phyloP scores from a whole-genome alignment of 371 early-diverging fungal genomes.

The Dichotomocladium elegans region DNA sequence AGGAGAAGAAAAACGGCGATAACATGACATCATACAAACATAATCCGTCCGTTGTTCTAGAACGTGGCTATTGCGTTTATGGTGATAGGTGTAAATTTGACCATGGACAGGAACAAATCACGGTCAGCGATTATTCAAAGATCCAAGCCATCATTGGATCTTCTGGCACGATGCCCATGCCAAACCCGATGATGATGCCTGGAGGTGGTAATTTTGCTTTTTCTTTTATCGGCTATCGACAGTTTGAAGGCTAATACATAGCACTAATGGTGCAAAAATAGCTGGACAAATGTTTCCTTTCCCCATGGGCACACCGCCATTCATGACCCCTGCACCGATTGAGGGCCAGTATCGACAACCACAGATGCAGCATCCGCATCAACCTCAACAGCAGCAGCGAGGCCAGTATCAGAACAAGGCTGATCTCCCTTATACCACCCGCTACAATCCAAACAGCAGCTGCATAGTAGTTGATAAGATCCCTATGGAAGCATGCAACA shows the following conservation, averaged over 20 bases:
- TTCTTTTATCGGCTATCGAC: too few species aligned
- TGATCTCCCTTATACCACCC: conserved; percentile 16
- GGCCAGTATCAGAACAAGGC: neutral
- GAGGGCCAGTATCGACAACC: neutral
- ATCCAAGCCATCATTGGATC: conserved; percentile 1
- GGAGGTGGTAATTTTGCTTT: neutral
- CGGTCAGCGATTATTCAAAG: conserved; percentile 48
- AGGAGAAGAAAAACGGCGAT: neutral
- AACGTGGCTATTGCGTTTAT: conserved; percentile 76
- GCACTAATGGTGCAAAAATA: too few species aligned
- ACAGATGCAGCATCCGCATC: neutral
- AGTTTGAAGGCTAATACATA: too few species aligned
- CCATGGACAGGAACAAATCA: conserved; percentile 73
- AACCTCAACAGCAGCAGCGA: neutral
- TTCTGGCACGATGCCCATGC: neutral
- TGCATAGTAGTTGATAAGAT: conserved; percentile 70
- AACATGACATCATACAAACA: too few species aligned
- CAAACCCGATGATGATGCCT: conserved; percentile 3
- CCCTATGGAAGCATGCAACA: conserved; percentile 57
- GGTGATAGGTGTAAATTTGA: conserved; percentile 79
- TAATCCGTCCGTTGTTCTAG: conserved; percentile 8
- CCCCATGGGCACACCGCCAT: neutral
- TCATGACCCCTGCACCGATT: neutral
- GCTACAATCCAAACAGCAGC: conserved; percentile 32
- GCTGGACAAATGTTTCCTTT: neutral